Evolutionary conservation across 805 yeast species (phyloP), one percentile per base, ranked within the genome.

Genomic region (Nakazawaea peltata): DNA sequence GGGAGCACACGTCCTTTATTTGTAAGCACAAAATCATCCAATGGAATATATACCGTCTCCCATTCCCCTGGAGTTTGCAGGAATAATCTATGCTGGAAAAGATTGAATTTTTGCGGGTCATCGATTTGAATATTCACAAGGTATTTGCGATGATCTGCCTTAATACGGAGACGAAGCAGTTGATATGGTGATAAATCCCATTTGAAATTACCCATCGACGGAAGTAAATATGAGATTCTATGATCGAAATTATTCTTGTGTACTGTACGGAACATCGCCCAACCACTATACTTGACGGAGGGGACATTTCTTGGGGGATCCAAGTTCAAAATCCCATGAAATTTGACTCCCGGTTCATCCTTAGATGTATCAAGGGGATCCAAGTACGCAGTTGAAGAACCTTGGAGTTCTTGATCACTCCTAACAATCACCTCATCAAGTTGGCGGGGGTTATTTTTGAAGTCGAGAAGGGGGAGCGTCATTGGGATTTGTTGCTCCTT

Each of bases 211-310:
- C 60, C 54, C 38, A 56, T 56, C 23, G 49, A 44, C 28, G 58
- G 57, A 5, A 55, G 50, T 13, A 57, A 39, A 40, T 69, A 57
- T 41, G 65, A 54, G 6, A 57, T 61, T 39, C 59, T 62, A 39
- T 65, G 68, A 47, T 76, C 72, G 34, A 51, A 46, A 27, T 48
- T 68, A 43, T 66, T 64, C 53, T 72, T 73, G 49, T 82, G 84
- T 44, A 63, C 69, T 0, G 94, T 84, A 42, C 94, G 69, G 57
- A 81, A 83, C 94, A 85, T 83, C 25, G 94, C 84, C 61, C 77
- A 77, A 1, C 84, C 84, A 14, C 80, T 70, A 41, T 76, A 63
- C 13, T 71, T 66, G 16, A 82, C 71, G 33, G 77, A 77, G 1
- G 85, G 83, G 33, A 75, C 65, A 42, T 71, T 70, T 35, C 69